Percentiles rank a stretch among this genome's conserved stretches.
Evolutionary conservation across 257 asterid species (phyloP).

Genomic region (Craterostigma plantagineum): DNA sequence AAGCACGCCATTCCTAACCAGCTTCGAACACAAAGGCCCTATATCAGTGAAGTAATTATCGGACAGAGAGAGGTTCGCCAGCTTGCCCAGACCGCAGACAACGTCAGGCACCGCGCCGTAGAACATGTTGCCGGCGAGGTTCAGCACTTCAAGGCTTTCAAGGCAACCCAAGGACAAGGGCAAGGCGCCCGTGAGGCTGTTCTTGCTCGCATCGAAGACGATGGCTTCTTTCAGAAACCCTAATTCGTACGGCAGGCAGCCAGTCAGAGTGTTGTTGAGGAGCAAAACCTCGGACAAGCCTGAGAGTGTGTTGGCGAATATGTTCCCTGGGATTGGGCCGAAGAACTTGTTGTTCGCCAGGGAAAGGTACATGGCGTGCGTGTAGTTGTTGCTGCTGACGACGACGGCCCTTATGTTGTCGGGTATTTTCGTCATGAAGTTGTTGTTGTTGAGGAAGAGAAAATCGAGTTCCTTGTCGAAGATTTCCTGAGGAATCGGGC

Average conservation of each 20-base stretch:
- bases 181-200: conserved; percentile 37
- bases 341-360: conserved; percentile 53
- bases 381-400: too few relatives aligned
- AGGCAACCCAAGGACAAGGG: conserved; percentile 49
- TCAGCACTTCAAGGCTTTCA: conserved; percentile 30
- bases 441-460: conserved; percentile 51
- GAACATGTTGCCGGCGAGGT: conserved; percentile 36
- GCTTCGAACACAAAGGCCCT: conserved; percentile 36
- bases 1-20: conserved; percentile 34
- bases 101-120: conserved; percentile 47
- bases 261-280: conserved; percentile 35
- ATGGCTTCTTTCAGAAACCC: conserved; percentile 34
- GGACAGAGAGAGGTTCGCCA: conserved; percentile 37
- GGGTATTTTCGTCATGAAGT: conserved; percentile 31
- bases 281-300: conserved; percentile 29
- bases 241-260: conserved; percentile 47
- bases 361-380: conserved; percentile 24
- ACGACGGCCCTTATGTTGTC: conserved; percentile 14
- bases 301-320: conserved; percentile 12
- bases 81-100: conserved; percentile 25
- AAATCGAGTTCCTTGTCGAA: conserved; percentile 32
- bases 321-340: conserved; percentile 46
- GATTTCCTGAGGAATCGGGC: conserved; percentile 43
- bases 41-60: conserved; percentile 35
- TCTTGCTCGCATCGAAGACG: conserved; percentile 37